Percentiles rank a stretch among this genome's conserved stretches.
These are phyloP conservation scores for Penicillium herquei DNA, from an alignment of 495 filamentous ascomycete species.

Conservation along the genomic window DNA sequence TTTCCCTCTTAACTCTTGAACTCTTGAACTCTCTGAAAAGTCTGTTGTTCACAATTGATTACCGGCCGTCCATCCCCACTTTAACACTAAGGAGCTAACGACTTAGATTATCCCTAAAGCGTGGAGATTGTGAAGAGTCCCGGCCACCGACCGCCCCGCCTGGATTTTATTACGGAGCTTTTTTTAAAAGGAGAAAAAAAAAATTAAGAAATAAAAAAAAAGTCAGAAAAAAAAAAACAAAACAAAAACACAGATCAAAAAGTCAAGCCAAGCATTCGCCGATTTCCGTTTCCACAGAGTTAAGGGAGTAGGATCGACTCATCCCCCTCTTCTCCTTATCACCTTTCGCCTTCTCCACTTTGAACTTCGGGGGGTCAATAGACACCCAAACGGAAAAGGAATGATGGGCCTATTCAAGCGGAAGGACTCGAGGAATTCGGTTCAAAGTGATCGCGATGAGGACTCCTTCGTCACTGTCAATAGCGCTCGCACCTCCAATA, in stretches of 20 bases:
- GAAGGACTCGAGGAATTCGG: constrained; percentile 55
- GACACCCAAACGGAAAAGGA: background rate
- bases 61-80: constrained; percentile 7
- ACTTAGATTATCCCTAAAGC: constrained; percentile 13
- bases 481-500: constrained; percentile 52
- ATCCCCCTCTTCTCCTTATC: background rate
- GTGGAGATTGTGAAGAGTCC: constrained; percentile 17
- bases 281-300: background rate
- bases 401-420: constrained; percentile 59
- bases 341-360: constrained; percentile 1
- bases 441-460: constrained; percentile 48
- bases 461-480: constrained; percentile 49
- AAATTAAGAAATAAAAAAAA: background rate
- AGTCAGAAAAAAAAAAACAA: background rate
- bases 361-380: background rate
- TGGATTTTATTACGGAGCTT: background rate
- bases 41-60: too few species aligned
- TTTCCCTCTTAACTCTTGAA: too few species aligned
- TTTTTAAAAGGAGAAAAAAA: constrained; percentile 5
- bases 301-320: background rate
- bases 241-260: background rate
- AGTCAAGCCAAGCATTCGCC: background rate
- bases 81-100: constrained; percentile 2
- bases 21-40: too few species aligned
- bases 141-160: constrained; percentile 19